A percentile compares a stretch with the other conserved stretches of the same genome.
Conservation (phyloP, 1,139 yeast genomes). For the Spencermartinsiella ligniputridi region DNA sequence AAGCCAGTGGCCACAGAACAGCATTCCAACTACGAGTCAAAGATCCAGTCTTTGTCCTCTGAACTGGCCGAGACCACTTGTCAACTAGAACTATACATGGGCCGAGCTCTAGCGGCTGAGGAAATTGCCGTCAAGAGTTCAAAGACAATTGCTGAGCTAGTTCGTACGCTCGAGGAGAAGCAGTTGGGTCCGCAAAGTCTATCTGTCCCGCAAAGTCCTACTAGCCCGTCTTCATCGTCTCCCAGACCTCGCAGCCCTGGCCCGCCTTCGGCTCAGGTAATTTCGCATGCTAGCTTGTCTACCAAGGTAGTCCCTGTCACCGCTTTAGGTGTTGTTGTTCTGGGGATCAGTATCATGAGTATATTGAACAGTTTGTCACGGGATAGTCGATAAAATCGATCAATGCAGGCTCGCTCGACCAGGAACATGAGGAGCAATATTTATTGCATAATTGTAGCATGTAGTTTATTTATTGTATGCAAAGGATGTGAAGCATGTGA, state of each 20-base stretch:
- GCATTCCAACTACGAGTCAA: not conserved
- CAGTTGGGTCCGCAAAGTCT: conserved; percentile 1
- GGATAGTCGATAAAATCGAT: too few relatives aligned
- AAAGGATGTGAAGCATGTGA: too few relatives aligned
- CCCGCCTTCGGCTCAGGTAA: not conserved
- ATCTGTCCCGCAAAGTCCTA: conserved; percentile 2
- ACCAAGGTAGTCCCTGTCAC: conserved; percentile 18
- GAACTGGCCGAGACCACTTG: conserved; percentile 11
- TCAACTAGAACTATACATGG: conserved; percentile 16
- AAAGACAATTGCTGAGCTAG: conserved; percentile 20
- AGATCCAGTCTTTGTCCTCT: conserved; percentile 8
- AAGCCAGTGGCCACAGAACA: not conserved
- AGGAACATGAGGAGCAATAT: too few relatives aligned
- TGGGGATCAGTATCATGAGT: conserved; percentile 26
- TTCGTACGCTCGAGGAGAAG: conserved; percentile 14
- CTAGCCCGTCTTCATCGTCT: conserved; percentile 1
- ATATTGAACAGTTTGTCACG: conserved; percentile 17
- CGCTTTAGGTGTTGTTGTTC: conserved; percentile 27
- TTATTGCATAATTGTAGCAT: too few relatives aligned
- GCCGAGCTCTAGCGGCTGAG: conserved; percentile 22
- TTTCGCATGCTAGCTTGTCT: not conserved
- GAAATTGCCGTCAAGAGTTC: conserved; percentile 15
- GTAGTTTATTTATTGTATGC: too few relatives aligned
- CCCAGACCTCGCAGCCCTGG: not conserved
- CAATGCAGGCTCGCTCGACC: too few relatives aligned